Base-by-base conservation (phyloP, 148 eudicot genomes). In the Fallopia convolvulus region DNA sequence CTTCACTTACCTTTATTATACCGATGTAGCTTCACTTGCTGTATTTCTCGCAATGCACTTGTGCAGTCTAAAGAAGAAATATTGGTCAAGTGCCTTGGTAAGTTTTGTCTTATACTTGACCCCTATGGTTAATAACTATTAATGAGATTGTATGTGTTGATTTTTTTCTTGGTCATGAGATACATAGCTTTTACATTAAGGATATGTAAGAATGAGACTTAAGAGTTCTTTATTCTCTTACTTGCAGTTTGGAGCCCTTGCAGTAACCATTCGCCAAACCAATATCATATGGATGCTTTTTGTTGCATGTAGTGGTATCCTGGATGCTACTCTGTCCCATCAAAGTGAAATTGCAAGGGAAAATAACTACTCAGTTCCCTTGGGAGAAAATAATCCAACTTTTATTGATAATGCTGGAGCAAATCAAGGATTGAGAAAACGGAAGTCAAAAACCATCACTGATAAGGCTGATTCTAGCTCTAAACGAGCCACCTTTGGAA, bases 281-380 rank as follows among this genome's bases (percentile, higher is more conserved):
- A 95, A 95, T 87, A 85, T 95, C 72, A 84, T 95, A 82, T 95
- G 99, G 97, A 82, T 91, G 87, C 80, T 92, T 39, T 95, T 92
- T 85, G 92, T 91, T 77, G 94, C 88, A 32, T 89, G 89, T 80
- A 77, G 75, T 81, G 90, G 89, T 61, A 85, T 88, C 76, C 79
- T 95, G 50, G 88, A 91, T 75, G 76, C 76, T 70, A 79, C 85
- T 55, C 47, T 80, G 66, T 70, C 80, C 70, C 75, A 70, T 73
- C 81, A 72, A 23, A 82, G 71, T 52, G 58, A 72, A 78, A 76
- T 65, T 68, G 74, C 11, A 76, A 74, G 58, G 55, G 56, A 79
- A 70, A 82, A 79, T 73, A 77, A 82, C 46, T 23, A 80, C 74
- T 26, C 50, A 42, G 9, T 77, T 71, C 75, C 81, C 66, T 52